A percentile compares a stretch with the other conserved stretches of the same genome.
These are phyloP conservation scores for Veloboletus limbatus DNA, from an alignment of 1,284 basidiomycete genomes.

Conservation along the genomic window DNA sequence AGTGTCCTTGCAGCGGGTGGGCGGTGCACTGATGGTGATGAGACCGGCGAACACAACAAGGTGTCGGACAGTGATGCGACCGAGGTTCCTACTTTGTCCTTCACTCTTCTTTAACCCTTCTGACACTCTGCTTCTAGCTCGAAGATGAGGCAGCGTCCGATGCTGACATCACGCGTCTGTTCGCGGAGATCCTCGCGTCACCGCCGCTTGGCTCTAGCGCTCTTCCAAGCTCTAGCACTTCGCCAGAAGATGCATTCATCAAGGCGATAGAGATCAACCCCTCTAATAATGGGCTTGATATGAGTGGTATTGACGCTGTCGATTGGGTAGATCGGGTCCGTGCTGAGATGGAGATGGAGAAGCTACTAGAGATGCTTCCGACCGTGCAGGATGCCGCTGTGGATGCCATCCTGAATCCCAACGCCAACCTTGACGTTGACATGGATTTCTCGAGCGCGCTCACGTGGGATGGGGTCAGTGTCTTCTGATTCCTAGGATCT, in stretches of 20 bases:
- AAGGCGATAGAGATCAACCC: slow-evolving; percentile 14
- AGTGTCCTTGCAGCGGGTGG: slow-evolving; percentile 88
- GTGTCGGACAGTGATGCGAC: slow-evolving; percentile 15
- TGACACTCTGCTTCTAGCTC: slow-evolving; percentile 8
- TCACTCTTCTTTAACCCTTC: neutral
- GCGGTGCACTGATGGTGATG: slow-evolving; percentile 40
- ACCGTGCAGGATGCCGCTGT: slow-evolving; percentile 33
- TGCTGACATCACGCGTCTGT: slow-evolving; percentile 31
- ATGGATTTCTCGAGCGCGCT: slow-evolving; percentile 39
- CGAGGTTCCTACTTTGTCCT: slow-evolving; percentile 17
- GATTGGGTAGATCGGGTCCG: slow-evolving; percentile 29
- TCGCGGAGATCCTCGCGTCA: slow-evolving; percentile 37
- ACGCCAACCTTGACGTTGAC: slow-evolving; percentile 26
- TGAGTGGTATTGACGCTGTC: slow-evolving; percentile 16
- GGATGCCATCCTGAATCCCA: slow-evolving; percentile 25
- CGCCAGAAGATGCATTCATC: slow-evolving; percentile 30
- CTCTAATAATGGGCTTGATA: slow-evolving; percentile 22
- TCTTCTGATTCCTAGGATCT: slow-evolving; percentile 17
- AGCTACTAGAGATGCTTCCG: slow-evolving; percentile 54
- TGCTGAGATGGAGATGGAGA: slow-evolving; percentile 59
- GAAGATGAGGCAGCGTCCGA: slow-evolving; percentile 34
- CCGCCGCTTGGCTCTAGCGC: slow-evolving; percentile 31
- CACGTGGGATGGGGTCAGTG: slow-evolving; percentile 32
- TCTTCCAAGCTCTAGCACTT: slow-evolving; percentile 33
- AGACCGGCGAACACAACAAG: slow-evolving; percentile 18